Evolutionary conservation across 257 asterid genomes (phyloP).

Genomic region (Salvia hispanica): DNA sequence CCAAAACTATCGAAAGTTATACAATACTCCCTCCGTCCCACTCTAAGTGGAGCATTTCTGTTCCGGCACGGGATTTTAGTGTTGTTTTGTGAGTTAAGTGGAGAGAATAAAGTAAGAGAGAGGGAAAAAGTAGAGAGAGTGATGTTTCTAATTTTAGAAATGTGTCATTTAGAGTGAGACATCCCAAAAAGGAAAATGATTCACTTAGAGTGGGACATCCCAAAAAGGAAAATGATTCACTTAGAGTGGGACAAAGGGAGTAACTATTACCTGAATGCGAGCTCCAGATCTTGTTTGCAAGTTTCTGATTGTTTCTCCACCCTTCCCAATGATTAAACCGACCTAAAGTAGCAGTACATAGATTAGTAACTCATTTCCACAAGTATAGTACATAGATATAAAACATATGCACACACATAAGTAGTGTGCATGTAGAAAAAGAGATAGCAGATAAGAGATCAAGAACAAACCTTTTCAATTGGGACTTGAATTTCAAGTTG

Average conservation of each 20-base stretch:
- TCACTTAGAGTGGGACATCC: too few species aligned
- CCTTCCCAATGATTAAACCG: constrained; percentile 94
- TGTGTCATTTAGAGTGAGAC: too few species aligned
- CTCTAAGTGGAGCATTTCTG: too few species aligned
- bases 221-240: too few species aligned
- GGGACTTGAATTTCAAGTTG: constrained; percentile 95
- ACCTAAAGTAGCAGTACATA: constrained; percentile 50
- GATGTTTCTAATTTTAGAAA: too few species aligned
- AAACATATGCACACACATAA: neutral
- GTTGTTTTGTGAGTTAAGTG: too few species aligned
- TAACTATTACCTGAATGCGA: constrained; percentile 77
- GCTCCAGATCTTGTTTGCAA: constrained; percentile 96
- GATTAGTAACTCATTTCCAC: neutral
- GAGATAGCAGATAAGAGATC: neutral
- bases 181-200: too few species aligned
- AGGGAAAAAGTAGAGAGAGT: too few species aligned
- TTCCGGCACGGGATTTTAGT: too few species aligned
- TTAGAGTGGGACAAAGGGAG: too few species aligned
- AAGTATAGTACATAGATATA: neutral
- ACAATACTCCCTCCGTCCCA: neutral
- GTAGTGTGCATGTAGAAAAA: neutral
- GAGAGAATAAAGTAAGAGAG: too few species aligned
- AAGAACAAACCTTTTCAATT: constrained; percentile 65
- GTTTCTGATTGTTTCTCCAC: constrained; percentile 93
- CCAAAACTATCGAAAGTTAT: neutral